Conservation (phyloP, 805 yeast species). For the Candida nemodendra region DNA sequence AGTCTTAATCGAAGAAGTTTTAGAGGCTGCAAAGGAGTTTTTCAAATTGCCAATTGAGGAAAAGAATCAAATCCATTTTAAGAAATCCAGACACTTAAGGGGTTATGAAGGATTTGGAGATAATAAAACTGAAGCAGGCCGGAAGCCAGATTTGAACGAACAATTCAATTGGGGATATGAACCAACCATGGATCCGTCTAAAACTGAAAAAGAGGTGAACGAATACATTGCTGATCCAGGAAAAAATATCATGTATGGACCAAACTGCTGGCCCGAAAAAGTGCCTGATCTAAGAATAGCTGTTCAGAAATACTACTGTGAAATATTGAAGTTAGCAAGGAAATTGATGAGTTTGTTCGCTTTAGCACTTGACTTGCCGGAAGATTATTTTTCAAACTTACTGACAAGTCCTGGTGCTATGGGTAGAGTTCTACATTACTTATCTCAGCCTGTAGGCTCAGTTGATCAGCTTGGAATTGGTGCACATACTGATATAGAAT, state of each 20-base stretch:
- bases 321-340: constrained; percentile 27
- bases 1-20: constrained; percentile 20
- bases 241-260: constrained; percentile 19
- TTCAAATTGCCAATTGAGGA: constrained; percentile 23
- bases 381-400: constrained; percentile 24
- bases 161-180: constrained; percentile 27
- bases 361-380: constrained; percentile 29
- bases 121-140: constrained; percentile 21
- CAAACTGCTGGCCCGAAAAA: constrained; percentile 31
- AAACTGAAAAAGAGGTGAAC: constrained; percentile 23
- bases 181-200: constrained; percentile 31
- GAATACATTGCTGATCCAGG: constrained; percentile 15
- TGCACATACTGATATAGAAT: constrained; percentile 36
- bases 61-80: constrained; percentile 23
- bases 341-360: constrained; percentile 27
- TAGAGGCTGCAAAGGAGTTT: constrained; percentile 24
- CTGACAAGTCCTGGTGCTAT: constrained; percentile 29
- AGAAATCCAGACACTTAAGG: constrained; percentile 15
- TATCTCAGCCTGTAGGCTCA: constrained; percentile 28
- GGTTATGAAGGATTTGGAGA: constrained; percentile 26
- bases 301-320: constrained; percentile 23
- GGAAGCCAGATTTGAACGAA: constrained; percentile 23
- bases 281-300: constrained; percentile 27
- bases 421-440: constrained; percentile 33
- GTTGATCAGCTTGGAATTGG: constrained; percentile 34